Evolutionary conservation across 148 eudicot species (phyloP).

Genomic region (Fagopyrum homotropicum): DNA sequence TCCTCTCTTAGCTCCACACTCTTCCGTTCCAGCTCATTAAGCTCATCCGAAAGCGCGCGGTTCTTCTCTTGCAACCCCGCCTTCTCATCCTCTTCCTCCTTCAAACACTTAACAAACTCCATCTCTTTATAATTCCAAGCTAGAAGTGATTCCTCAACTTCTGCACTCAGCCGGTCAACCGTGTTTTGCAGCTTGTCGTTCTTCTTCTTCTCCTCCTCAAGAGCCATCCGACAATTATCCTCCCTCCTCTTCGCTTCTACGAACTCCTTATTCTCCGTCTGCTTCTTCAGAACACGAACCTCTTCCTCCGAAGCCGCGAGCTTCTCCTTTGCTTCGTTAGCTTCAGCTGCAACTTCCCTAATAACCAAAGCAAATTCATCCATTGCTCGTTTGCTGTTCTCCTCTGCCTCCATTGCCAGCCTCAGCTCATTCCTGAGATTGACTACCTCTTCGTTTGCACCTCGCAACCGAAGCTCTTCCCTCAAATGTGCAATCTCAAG

Average conservation of each 20-base stretch:
- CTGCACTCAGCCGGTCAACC: conserved; percentile 46
- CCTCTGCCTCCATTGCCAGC: conserved; percentile 62
- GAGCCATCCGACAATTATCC: not conserved
- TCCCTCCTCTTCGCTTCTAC: not conserved
- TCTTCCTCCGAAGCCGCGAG: conserved; percentile 29
- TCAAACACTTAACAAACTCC: conserved; percentile 70
- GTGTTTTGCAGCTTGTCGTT: conserved; percentile 48
- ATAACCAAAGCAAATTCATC: conserved; percentile 81
- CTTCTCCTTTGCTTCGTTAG: conserved; percentile 50
- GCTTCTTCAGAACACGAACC: conserved; percentile 36
- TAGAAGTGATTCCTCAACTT: conserved; percentile 67
- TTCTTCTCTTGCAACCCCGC: conserved; percentile 28
- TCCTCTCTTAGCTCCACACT: conserved; percentile 48
- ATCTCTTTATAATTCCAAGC: conserved; percentile 74
- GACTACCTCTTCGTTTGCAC: conserved; percentile 31
- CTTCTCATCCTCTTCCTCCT: conserved; percentile 61
- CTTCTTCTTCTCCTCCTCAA: conserved; percentile 40
- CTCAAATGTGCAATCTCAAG: not conserved
- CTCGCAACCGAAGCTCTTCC: conserved; percentile 27
- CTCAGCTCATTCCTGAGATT: conserved; percentile 41
- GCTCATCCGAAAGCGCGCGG: conserved; percentile 21
- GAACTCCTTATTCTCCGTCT: conserved; percentile 32
- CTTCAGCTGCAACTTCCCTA: conserved; percentile 62
- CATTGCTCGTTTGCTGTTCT: conserved; percentile 69
- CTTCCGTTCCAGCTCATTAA: conserved; percentile 28